Base-by-base conservation (phyloP, 2,329 filamentous ascomycete species). In the Sodiomyces alkalinus region DNA sequence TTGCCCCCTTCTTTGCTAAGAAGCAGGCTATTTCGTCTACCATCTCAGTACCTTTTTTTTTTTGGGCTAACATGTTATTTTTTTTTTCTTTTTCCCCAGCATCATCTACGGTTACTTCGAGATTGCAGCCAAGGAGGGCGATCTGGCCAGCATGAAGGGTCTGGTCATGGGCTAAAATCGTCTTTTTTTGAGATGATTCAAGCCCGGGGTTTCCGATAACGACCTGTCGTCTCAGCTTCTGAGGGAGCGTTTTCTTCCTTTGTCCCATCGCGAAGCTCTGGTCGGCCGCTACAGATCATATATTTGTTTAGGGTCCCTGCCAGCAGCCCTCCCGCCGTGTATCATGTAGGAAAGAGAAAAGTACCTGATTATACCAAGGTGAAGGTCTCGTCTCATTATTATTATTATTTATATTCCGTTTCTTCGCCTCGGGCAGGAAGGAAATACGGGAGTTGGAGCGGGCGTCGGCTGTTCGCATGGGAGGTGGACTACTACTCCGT, bases 61-160 rank as follows among this genome's bases (percentile, higher is more conserved):
- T n/a, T n/a, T n/a, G n/a, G n/a, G n/a, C n/a, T n/a, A n/a, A n/a
- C n/a, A n/a, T n/a, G 12, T 26, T 31, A 16, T 3, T 7, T 6
- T 3, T 8, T 6, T n/a, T 11, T 8, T n/a, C 20, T 45, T 55
- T 38, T n/a, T 11, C 10, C 15, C 11, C 43, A 92, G 83, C 37
- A 98, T 98, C 54, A 98, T 98, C 58, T 98, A 98, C 58, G 83
- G 86, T 40, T 98, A 98, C 65, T 98, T 98, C 48, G 90, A 98
- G 58, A 98, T 98, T 48, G 90, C 90, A 15, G 92, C 92, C 47
- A 94, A 94, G 63, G 90, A 98, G 60, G 90, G 90, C 46, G 90
- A 98, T 53, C 77, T 96, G 57, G 70, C 76, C 36, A 82, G 83
- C 41, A 74, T 77, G 69, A 75, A 76, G 56, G 73, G 73, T 32